phyloP scores from a whole-genome alignment of 2,329 filamentous ascomycete genomes.

The Cladophialophora yegresii region DNA sequence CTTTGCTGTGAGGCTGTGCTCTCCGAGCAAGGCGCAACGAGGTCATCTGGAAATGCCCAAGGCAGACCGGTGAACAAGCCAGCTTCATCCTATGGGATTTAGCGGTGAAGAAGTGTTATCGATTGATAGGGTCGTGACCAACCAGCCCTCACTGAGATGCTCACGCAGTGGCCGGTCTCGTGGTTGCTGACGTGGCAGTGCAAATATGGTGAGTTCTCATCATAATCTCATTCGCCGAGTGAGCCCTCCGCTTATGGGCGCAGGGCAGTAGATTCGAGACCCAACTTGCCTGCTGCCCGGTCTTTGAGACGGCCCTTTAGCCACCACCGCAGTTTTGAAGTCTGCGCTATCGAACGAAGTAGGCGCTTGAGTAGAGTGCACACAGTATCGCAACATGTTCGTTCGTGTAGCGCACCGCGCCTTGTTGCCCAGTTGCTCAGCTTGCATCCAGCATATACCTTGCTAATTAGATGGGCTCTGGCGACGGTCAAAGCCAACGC shows the following conservation, averaged over 20 bases:
- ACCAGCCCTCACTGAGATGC: too few relatives aligned
- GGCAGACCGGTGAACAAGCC: slow-evolving; percentile 5
- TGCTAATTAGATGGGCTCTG: slow-evolving; percentile 12
- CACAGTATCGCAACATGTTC: background rate
- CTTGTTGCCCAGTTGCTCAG: background rate
- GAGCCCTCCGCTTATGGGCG: background rate
- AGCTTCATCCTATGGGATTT: background rate
- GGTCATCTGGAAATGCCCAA: background rate
- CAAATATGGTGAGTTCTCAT: background rate
- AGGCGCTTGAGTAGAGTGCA: background rate
- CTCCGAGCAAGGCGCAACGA: background rate
- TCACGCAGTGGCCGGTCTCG: background rate
- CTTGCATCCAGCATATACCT: slow-evolving; percentile 2
- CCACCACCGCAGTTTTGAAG: background rate
- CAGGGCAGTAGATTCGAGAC: background rate
- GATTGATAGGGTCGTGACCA: background rate
- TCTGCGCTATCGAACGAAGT: background rate
- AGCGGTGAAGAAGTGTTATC: background rate
- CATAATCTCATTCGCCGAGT: slow-evolving; percentile 8
- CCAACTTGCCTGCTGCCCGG: background rate
- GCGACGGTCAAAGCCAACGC: slow-evolving; percentile 3
- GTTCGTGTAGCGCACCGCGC: background rate
- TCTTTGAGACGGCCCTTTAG: background rate
- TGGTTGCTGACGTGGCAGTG: slow-evolving; percentile 18
- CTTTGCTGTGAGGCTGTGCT: slow-evolving; percentile 3